Evolutionary conservation across 2,329 filamentous ascomycete species (phyloP).

Genomic region (Epichloe gansuensis): DNA sequence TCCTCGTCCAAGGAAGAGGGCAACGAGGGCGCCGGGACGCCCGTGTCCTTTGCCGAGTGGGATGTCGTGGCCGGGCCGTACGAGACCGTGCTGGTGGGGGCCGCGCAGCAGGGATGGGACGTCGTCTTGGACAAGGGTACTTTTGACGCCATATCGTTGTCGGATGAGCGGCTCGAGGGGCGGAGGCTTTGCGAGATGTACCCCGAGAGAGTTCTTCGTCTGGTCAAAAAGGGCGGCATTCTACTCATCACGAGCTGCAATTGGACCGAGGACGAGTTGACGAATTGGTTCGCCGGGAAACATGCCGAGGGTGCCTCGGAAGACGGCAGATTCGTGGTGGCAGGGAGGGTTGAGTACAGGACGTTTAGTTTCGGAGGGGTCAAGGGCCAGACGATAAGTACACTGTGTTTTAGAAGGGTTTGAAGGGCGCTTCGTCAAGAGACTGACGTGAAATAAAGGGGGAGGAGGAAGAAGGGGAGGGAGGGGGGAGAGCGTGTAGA

Average conservation of each 20-base stretch:
- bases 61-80: conserved; percentile 42
- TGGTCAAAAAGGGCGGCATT: conserved; percentile 59
- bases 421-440: conserved; percentile 1
- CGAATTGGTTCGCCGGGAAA: conserved; percentile 55
- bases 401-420: conserved; percentile 59
- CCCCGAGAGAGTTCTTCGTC: conserved; percentile 47
- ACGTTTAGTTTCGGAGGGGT: conserved; percentile 81
- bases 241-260: conserved; percentile 92
- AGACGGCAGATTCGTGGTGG: conserved; percentile 40
- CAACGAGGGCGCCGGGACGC: conserved; percentile 11
- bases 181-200: conserved; percentile 64
- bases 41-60: conserved; percentile 42
- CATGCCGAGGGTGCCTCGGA: not conserved
- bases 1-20: conserved; percentile 18
- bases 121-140: conserved; percentile 96
- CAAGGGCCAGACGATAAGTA: conserved; percentile 81
- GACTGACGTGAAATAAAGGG: not conserved
- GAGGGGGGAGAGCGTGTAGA: not conserved
- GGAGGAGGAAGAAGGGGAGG: not conserved
- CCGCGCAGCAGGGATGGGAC: conserved; percentile 52
- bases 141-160: conserved; percentile 87
- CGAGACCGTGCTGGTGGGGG: conserved; percentile 19
- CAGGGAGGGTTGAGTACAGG: conserved; percentile 63
- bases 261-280: conserved; percentile 86
- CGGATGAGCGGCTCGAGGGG: conserved; percentile 39